phyloP scores from a whole-genome alignment of 306 rosid species.

The Trichosanthes truncata region DNA sequence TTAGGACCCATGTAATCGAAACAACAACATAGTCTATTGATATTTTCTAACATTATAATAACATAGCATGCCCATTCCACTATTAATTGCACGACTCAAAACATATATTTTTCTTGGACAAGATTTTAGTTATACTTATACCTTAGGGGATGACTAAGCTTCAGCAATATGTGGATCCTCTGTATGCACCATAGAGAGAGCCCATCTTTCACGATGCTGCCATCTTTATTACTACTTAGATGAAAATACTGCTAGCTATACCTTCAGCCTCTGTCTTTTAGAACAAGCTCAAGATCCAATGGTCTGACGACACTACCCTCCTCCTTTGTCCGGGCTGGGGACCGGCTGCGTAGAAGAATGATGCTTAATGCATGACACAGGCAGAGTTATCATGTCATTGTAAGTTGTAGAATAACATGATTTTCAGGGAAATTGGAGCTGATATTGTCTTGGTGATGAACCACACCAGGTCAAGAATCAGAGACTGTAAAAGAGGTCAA shows the following conservation, averaged over 20 bases:
- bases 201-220: background rate
- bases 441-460: background rate
- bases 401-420: background rate
- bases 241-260: background rate
- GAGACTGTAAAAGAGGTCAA: background rate
- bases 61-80: background rate
- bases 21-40: background rate
- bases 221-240: background rate
- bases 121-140: background rate
- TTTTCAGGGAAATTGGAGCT: constrained; percentile 1
- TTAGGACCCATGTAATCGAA: background rate
- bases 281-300: background rate
- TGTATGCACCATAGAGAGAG: background rate
- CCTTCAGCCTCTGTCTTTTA: background rate
- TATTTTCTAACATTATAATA: background rate
- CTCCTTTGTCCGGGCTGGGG: constrained; percentile 24
- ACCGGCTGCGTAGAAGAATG: constrained; percentile 17
- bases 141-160: background rate
- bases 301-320: constrained; percentile 11
- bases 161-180: background rate
- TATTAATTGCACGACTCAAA: background rate
- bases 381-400: constrained; percentile 15
- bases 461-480: background rate
- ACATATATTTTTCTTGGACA: background rate
- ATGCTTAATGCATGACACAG: constrained; percentile 12